Evolutionary conservation across 805 yeast species (phyloP), one percentile per base, ranked within the genome.

Genomic region (Candida dajiaensis): DNA sequence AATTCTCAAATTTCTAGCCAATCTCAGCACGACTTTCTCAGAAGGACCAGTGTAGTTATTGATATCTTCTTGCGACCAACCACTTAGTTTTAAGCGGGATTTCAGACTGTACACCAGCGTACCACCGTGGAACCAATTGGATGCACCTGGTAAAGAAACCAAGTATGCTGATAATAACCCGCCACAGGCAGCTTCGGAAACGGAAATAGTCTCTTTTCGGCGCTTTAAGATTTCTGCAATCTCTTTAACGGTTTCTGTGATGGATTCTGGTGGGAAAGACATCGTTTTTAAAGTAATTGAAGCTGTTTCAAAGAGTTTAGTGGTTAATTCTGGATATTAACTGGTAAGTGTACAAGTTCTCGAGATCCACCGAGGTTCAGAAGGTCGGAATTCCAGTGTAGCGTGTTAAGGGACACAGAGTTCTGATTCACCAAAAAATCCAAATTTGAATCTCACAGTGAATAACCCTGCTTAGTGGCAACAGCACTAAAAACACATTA

Each of bases 171-270:
- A 82, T 8, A 88, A 67, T 15, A 88, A 71, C 0, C 96, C 96
- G 9, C 96, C 96, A 63, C 96, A 88, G 0, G 96, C 95, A 3
- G 90, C 89, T 57, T 88, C 96, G 6, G 90, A 81, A 1, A 85
- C 83, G 0, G 95, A 86, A 20, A 88, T 67, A 1, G 95, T 85
- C 60, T 83, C 81, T 13, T 72, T 64, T 23, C 80, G 69, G 18
- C 63, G 59, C 18, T 76, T 65, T 21, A 88, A 70, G 6, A 81
- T 68, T 31, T 62, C 65, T 0, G 94, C 81, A 38, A 88, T 85
- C 58, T 71, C 66, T 10, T 60, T 58, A 3, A 85, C 89, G 10
- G 81, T 66, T 21, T 49, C 57, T 38, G 68, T 62, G 6, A 83
- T 69, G 16, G 76, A 79, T 8, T 64, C 62, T 3, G 90, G 87